Conservation (phyloP, 306 rosid genomes). For the Mucuna pruriens region DNA sequence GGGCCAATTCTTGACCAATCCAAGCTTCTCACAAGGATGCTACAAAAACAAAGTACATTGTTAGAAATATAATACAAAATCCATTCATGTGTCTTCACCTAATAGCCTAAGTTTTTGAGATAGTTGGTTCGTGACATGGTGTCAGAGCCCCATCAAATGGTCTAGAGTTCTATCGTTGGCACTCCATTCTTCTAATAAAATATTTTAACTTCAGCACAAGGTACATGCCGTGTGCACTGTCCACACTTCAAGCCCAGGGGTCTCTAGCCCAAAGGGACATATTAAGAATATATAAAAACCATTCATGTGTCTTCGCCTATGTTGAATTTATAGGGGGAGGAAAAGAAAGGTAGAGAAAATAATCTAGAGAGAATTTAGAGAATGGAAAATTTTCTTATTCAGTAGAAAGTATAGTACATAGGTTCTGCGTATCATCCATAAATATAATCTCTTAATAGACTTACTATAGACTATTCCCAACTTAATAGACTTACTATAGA, state of each 20-base stretch:
- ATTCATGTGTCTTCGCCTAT: neutral
- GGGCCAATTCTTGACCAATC: conserved; percentile 72
- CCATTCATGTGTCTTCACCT: neutral
- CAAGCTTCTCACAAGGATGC: conserved; percentile 71
- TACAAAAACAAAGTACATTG: conserved; percentile 32
- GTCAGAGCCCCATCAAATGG: too few species aligned
- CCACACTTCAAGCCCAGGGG: too few species aligned
- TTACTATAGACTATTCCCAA: too few species aligned
- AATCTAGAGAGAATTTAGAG: neutral
- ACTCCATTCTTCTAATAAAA: too few species aligned
- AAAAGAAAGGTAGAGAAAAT: neutral
- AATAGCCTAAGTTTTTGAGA: neutral
- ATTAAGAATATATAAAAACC: neutral
- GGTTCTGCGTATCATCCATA: neutral
- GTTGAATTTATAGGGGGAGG: neutral
- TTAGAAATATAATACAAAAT: neutral
- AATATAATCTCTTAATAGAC: too few species aligned
- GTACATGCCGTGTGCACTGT: too few species aligned
- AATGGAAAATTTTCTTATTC: neutral
- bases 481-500: neutral
- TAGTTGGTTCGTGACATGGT: neutral
- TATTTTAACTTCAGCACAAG: too few species aligned
- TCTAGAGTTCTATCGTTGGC: too few species aligned
- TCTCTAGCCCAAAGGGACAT: neutral
- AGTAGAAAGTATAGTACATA: neutral